phyloP scores from a whole-genome alignment of 83 land plant genomes.

The Picea mariana region DNA sequence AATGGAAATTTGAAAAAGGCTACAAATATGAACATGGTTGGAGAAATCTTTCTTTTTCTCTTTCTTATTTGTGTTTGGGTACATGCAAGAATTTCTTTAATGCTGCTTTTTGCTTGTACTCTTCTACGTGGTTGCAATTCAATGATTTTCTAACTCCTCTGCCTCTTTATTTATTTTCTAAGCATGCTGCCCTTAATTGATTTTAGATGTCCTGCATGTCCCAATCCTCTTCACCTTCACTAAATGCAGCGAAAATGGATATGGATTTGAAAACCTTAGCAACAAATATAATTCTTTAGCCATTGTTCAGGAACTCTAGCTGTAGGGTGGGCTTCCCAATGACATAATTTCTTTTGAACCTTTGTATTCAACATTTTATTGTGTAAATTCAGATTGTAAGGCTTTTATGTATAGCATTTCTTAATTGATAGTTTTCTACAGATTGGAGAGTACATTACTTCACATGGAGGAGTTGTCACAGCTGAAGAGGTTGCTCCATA shows the following conservation, averaged over 20 bases:
- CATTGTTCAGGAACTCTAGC: background rate
- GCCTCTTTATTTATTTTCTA: too few relatives aligned
- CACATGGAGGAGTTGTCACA: conserved; percentile 94
- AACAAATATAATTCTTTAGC: background rate
- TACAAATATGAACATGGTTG: too few relatives aligned
- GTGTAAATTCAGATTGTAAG: background rate
- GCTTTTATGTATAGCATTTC: background rate
- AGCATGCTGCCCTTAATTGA: too few relatives aligned
- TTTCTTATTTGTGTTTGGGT: too few relatives aligned
- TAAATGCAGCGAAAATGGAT: background rate
- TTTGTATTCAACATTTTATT: background rate
- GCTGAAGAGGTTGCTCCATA: conserved; percentile 99
- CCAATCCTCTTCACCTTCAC: background rate
- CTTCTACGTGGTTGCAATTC: too few relatives aligned
- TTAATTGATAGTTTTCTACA: conserved; percentile 24
- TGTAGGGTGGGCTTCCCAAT: background rate
- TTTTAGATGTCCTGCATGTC: background rate
- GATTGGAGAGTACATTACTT: conserved; percentile 90
- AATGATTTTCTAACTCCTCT: too few relatives aligned
- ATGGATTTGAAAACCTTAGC: background rate
- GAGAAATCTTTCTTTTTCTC: too few relatives aligned
- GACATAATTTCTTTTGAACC: background rate
- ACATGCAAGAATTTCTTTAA: too few relatives aligned
- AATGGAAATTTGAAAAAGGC: too few relatives aligned
- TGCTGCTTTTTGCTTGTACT: too few relatives aligned